phyloP scores from a whole-genome alignment of 192 early-diverging fungal species.

The Coemansia sp. region DNA sequence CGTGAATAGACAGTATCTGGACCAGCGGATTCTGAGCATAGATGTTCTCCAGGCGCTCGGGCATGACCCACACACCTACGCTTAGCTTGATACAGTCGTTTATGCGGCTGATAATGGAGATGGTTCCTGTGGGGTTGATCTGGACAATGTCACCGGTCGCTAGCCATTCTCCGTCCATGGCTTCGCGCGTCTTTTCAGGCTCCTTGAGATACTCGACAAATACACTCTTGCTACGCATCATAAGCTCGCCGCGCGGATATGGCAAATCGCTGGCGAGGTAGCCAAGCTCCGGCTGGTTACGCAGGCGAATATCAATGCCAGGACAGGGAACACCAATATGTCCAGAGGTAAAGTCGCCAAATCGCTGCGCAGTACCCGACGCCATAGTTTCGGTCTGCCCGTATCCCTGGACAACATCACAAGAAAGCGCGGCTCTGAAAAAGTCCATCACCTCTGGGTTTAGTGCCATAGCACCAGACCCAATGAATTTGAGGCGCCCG shows the following conservation, averaged over 20 bases:
- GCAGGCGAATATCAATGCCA: slow-evolving; percentile 76
- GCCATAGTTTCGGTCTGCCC: slow-evolving; percentile 76
- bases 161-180: slow-evolving; percentile 77
- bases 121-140: slow-evolving; percentile 60
- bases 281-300: slow-evolving; percentile 79
- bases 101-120: slow-evolving; percentile 76
- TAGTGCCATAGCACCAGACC: slow-evolving; percentile 71
- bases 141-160: slow-evolving; percentile 80
- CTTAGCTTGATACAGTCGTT: slow-evolving; percentile 80
- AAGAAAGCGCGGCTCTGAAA: slow-evolving; percentile 61
- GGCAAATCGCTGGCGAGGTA: slow-evolving; percentile 76
- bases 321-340: slow-evolving; percentile 70
- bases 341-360: slow-evolving; percentile 60
- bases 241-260: slow-evolving; percentile 84
- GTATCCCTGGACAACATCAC: slow-evolving; percentile 77
- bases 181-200: slow-evolving; percentile 68
- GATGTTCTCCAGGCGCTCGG: slow-evolving; percentile 81
- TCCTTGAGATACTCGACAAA: slow-evolving; percentile 82
- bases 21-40: slow-evolving; percentile 72
- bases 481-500: slow-evolving; percentile 70
- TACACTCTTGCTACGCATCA: slow-evolving; percentile 71
- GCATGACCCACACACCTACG: slow-evolving; percentile 84
- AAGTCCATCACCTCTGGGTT: slow-evolving; percentile 79
- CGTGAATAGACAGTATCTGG: slow-evolving; percentile 85
- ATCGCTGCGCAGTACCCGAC: slow-evolving; percentile 50